Evolutionary conservation across 768 basidiomycete species (phyloP), one percentile per base, ranked within the genome.

Genomic region (Exidia glandulosa): DNA sequence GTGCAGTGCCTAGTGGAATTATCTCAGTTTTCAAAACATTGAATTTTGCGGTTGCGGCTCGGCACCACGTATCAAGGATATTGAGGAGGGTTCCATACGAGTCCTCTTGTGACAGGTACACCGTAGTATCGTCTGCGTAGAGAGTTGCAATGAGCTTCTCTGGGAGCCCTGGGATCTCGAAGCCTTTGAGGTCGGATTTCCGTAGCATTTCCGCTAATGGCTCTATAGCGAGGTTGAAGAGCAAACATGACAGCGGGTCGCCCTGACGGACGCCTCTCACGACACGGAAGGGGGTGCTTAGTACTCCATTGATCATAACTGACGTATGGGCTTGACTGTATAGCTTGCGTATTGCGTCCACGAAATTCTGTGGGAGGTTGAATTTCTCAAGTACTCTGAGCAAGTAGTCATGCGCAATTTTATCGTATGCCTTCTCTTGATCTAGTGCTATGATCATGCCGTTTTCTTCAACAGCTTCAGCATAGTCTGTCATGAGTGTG

Each of bases 201-300:
- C 34, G 34, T 16, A 60, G 29, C 34, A 59, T 36, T 10, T 32
- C 30, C 3, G 59, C 65, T 36, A 67, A 48, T 1, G 66, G 66
- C 50, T 67, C 66, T n/a, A n/a, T n/a, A n/a, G n/a, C n/a, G n/a
- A n/a, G n/a, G n/a, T n/a, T n/a, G n/a, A n/a, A n/a, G n/a, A 66
- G 59, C 2, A 66, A 57, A 58, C 66, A 67, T 2, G 64, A 67
- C 9, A 66, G 6, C 1, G 66, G 66, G 61, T 66, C 66, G 0
- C 66, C 66, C 52, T 66, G 66, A 2, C 66, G 7, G 1, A 67
- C 66, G 2, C 66, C 66, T 62, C 66, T 60, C 4, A 41, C 45
- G 4, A 67, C 59, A 6, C 33, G 1, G 47, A 59, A 67, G 2
- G 32, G 32, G 0, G 2, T n/a, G 30, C 58, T 59, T 3, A 45